A percentile compares a stretch with the other conserved stretches of the same genome.
These are phyloP conservation scores for Cicer pinnatifidum DNA, from an alignment of 306 rosid species.

Conservation along the genomic window DNA sequence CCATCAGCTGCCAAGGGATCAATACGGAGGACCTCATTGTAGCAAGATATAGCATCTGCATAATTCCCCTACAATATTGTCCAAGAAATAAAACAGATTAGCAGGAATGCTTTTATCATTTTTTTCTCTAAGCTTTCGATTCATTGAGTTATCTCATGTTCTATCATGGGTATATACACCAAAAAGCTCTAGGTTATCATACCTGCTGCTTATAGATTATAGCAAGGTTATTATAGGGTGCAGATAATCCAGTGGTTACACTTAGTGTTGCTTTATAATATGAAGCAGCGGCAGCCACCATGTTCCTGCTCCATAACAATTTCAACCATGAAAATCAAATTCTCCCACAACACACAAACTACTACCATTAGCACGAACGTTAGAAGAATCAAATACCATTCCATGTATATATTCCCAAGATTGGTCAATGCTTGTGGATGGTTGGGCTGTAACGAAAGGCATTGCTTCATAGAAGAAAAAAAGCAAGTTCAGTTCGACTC, in stretches of 20 bases:
- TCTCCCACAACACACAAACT: background rate
- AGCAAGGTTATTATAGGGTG: constrained; percentile 94
- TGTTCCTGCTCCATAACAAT: constrained; percentile 68
- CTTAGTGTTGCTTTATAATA: constrained; percentile 90
- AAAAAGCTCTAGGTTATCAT: background rate
- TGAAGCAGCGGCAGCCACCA: constrained; percentile 91
- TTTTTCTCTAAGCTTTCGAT: background rate
- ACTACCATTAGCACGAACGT: constrained; percentile 19
- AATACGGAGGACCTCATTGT: constrained; percentile 95
- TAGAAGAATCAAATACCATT: constrained; percentile 63
- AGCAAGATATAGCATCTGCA: constrained; percentile 96
- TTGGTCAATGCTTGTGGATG: constrained; percentile 98
- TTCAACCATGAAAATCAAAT: constrained; percentile 21
- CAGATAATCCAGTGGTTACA: constrained; percentile 94
- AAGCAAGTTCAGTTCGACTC: constrained; percentile 39
- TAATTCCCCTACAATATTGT: constrained; percentile 76
- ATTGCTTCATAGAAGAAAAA: constrained; percentile 69
- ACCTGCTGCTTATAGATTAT: constrained; percentile 97
- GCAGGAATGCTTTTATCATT: background rate
- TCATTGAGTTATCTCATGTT: constrained; percentile 1
- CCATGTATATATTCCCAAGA: constrained; percentile 98
- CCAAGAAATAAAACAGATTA: constrained; percentile 17
- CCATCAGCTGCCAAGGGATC: constrained; percentile 99
- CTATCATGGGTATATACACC: background rate
- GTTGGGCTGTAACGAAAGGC: constrained; percentile 86